Conservation (phyloP, 805 yeast genomes). For the Schwanniomyces occidentalis region DNA sequence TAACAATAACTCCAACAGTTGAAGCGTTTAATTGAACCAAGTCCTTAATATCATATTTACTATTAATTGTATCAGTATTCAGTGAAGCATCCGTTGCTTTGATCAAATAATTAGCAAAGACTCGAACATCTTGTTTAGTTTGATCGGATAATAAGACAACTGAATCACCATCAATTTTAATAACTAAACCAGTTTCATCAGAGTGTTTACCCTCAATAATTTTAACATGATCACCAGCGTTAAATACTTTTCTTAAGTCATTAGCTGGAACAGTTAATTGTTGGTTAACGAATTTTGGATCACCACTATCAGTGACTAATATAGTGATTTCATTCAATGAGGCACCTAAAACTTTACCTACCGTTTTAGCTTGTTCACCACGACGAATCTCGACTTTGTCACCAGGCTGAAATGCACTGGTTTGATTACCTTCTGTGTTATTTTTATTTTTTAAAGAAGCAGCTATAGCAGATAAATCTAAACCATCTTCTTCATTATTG, state of each 20-base stretch:
- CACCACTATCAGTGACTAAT: slow-evolving; percentile 54
- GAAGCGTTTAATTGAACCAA: slow-evolving; percentile 85
- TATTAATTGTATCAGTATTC: slow-evolving; percentile 58
- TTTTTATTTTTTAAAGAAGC: slow-evolving; percentile 69
- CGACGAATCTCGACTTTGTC: slow-evolving; percentile 88
- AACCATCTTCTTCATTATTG: slow-evolving; percentile 73
- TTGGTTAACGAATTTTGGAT: slow-evolving; percentile 53
- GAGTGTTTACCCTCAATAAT: slow-evolving; percentile 87
- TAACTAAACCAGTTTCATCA: slow-evolving; percentile 94
- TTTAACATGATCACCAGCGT: slow-evolving; percentile 93
- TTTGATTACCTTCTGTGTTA: slow-evolving; percentile 22
- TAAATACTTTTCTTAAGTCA: slow-evolving; percentile 80
- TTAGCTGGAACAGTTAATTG: slow-evolving; percentile 78
- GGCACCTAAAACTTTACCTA: slow-evolving; percentile 74
- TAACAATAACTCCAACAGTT: slow-evolving; percentile 84
- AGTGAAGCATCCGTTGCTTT: slow-evolving; percentile 85
- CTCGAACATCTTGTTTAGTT: slow-evolving; percentile 84
- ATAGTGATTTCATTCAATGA: slow-evolving; percentile 56
- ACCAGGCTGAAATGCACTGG: slow-evolving; percentile 76
- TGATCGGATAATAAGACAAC: slow-evolving; percentile 90
- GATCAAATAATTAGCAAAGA: slow-evolving; percentile 86
- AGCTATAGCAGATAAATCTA: slow-evolving; percentile 84
- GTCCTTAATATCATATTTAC: slow-evolving; percentile 84
- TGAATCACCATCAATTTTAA: slow-evolving; percentile 75
- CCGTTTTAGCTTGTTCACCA: slow-evolving; percentile 92